Evolutionary conservation across 805 yeast species (phyloP), one percentile per base, ranked within the genome.

Genomic region (Lipomyces yamanashiensis): DNA sequence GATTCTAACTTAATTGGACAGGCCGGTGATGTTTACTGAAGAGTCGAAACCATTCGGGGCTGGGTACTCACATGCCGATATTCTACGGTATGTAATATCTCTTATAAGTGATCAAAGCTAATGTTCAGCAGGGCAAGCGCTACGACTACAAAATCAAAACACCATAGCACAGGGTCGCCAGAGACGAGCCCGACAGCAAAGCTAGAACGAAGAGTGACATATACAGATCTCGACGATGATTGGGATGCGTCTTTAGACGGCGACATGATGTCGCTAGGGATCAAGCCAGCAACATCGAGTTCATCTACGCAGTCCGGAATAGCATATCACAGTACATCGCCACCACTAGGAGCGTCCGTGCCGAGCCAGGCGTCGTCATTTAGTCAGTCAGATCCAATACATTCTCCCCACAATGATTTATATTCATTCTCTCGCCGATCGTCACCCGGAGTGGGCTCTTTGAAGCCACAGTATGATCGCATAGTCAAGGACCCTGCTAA

Each of bases 191-290:
- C 54, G 10, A 37, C 28, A 3, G 7, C 53, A 7, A 47, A 37
- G 21, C 21, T 40, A 15, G 67, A 66, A 12, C 63, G 61, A 21
- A 58, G 54, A 51, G 36, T 51, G 28, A 49, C 63, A 44, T 88
- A 87, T 72, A 79, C 85, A 50, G 96, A 92, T 73, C 78, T 87
- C 62, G 97, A 92, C 74, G 96, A 89, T 70, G 97, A 91, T 75
- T 92, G 97, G 97, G 93, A 91, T 74, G 96, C 93, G 12, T 87
- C 86, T 50, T 86, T 83, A 60, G 85, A 82, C 60, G 70, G 65
- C 34, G 70, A 72, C 43, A 66, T 59, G 21, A 47, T 63, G 52
- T 19, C 57, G 4, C 54, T 63, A 1, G 56, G 64, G 43, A 60
- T 71, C 23, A 62, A 53, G 19, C 64, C 71, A 10, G 62, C 47